These are phyloP conservation scores for Cryphonectria japonica DNA, from an alignment of 2,329 filamentous ascomycete genomes.

Conservation along the genomic window DNA sequence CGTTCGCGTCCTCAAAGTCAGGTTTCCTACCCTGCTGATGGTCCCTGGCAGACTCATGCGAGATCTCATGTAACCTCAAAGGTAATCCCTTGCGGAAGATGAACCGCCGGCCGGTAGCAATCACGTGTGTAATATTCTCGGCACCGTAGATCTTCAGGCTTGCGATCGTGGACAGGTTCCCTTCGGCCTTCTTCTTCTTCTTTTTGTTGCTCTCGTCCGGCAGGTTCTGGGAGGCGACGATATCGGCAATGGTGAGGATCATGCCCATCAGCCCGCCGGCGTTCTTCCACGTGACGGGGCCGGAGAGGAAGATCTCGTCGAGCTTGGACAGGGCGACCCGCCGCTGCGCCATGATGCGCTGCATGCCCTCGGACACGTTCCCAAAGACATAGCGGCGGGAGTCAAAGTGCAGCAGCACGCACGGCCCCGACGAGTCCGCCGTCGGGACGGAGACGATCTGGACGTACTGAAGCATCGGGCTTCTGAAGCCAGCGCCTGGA, in stretches of 20 bases:
- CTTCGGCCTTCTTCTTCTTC: constrained; percentile 43
- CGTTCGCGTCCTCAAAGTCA: constrained; percentile 74
- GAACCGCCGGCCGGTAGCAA: constrained; percentile 84
- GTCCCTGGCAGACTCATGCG: constrained; percentile 44
- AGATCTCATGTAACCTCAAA: constrained; percentile 71
- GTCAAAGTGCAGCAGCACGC: constrained; percentile 78
- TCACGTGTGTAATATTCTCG: constrained; percentile 75
- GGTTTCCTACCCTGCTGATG: constrained; percentile 61
- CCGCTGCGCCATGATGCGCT: constrained; percentile 73
- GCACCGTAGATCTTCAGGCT: constrained; percentile 74
- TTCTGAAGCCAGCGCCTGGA: constrained; percentile 11
- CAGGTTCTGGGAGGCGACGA: constrained; percentile 48
- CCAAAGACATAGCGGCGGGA: constrained; percentile 85
- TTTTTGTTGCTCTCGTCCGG: constrained; percentile 47
- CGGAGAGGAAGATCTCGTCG: constrained; percentile 81
- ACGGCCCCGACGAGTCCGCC: constrained; percentile 82
- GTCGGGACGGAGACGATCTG: constrained; percentile 83
- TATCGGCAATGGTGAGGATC: constrained; percentile 81
- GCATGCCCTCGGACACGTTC: constrained; percentile 79
- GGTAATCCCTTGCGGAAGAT: constrained; percentile 84
- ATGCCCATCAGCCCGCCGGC: constrained; percentile 83
- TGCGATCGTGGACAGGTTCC: constrained; percentile 38
- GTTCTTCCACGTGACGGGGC: constrained; percentile 73
- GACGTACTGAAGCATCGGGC: constrained; percentile 70
- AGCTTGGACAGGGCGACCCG: constrained; percentile 67